Base-by-base conservation (phyloP, 2,329 filamentous ascomycete species). In the Orbilia ellipsospora region DNA sequence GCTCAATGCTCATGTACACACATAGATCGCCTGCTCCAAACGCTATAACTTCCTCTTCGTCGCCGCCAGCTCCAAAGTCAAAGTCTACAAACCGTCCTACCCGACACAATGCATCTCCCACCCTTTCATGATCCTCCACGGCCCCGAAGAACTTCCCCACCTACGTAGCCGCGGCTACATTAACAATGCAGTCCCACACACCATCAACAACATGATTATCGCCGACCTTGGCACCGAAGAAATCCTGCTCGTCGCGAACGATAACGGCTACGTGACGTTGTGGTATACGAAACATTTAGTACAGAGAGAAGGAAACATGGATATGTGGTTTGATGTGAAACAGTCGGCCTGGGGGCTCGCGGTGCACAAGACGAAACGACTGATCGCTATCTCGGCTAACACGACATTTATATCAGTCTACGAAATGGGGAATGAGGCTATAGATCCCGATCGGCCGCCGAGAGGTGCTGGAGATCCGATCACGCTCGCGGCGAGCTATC, bases 361-460 rank as follows among this genome's bases (percentile, higher is more conserved):
- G 6, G 86, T 97, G 10, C 94, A 98, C 81, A 86, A 88, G 76
- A 84, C 89, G 77, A 92, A 92, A n/a, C 89, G 94, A 0, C 84
- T 97, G 76, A 90, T 99, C 77, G 95, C 94, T 0, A 90, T 96
- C 45, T 92, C 91, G 79, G 89, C 92, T 0, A 99, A 99, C 81
- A 87, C 86, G 0, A 84, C 85, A 20, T 80, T 83, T 15, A 86
- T 91, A 28, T 86, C 85, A 2, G 84, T 90, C 0, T 87, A 88
- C 78, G 87, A 87, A 13, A 88, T 88, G 78, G 88, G 86, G 0
- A 83, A 51, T 31, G 73, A 66, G 52, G 50, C 23, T 16, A 28
- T 72, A 16, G 54, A 66, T 55, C 45, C 62, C 7, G 60, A 60
- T 10, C 45, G 55, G 44, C 65, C 69, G 42, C 69, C 74, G 4